Evolutionary conservation across 768 basidiomycete species (phyloP).

Genomic region (Dentipellis fragilis): DNA sequence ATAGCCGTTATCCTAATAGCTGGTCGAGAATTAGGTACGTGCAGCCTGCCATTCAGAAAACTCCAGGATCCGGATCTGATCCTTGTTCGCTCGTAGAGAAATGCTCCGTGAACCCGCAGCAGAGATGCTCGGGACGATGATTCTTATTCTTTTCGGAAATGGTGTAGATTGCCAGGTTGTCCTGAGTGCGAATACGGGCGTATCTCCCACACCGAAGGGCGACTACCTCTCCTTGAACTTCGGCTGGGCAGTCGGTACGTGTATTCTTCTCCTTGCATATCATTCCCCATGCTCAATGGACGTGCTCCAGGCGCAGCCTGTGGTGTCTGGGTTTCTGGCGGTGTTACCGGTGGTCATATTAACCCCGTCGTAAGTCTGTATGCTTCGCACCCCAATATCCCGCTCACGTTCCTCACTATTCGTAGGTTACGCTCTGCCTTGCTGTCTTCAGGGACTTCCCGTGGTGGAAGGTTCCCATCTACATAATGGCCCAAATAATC

Average conservation of each 20-base stretch:
- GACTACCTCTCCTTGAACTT: background rate
- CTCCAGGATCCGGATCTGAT: background rate
- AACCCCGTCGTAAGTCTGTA: conserved; percentile 22
- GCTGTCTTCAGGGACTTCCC: conserved; percentile 68
- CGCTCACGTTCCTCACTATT: background rate
- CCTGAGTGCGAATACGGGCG: background rate
- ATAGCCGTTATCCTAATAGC: conserved; percentile 11
- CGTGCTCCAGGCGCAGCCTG: background rate
- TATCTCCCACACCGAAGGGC: background rate
- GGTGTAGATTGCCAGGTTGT: conserved; percentile 8
- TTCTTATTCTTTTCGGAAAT: conserved; percentile 7
- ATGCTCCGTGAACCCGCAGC: conserved; percentile 5
- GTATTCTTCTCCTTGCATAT: background rate
- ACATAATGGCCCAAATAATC: conserved; percentile 52
- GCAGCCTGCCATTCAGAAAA: background rate
- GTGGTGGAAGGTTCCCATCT: conserved; percentile 70
- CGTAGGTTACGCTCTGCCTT: conserved; percentile 60
- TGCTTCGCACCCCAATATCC: background rate
- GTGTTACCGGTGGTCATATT: conserved; percentile 61
- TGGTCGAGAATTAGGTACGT: conserved; percentile 16
- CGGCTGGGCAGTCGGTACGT: background rate
- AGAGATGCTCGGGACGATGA: conserved; percentile 5
- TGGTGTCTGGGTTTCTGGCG: conserved; percentile 33
- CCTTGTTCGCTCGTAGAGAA: background rate
- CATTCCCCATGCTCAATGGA: background rate